Conservation (phyloP, 73 alveolate genomes). For the Urostyla sp. region DNA sequence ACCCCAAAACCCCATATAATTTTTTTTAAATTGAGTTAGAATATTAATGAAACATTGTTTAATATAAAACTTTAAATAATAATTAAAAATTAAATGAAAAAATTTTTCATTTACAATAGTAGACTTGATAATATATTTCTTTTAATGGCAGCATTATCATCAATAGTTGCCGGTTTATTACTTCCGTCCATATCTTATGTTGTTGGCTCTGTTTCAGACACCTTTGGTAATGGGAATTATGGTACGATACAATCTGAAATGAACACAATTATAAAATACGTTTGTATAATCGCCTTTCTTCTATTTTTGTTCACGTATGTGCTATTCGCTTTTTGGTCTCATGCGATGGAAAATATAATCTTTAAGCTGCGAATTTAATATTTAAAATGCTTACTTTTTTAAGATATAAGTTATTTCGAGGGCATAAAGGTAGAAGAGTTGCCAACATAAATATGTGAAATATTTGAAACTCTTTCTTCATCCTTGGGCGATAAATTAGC, state of each 20-base stretch:
- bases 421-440: conserved; percentile 23
- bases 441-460: conserved; percentile 30
- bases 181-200: not conserved
- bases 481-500: conserved; percentile 51
- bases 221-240: not conserved
- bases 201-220: not conserved
- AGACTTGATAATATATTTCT: too few relatives aligned
- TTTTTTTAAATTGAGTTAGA: too few relatives aligned
- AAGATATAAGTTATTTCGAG: conserved; percentile 38
- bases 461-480: not conserved
- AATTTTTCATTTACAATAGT: too few relatives aligned
- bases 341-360: conserved; percentile 5
- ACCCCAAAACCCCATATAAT: too few relatives aligned
- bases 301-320: conserved; percentile 8
- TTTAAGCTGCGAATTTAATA: conserved; percentile 4
- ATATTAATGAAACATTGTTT: too few relatives aligned
- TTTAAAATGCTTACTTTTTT: not conserved
- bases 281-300: too few relatives aligned
- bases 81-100: too few relatives aligned
- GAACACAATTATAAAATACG: too few relatives aligned
- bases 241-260: too few relatives aligned
- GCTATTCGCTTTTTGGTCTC: conserved; percentile 18
- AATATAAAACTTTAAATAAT: too few relatives aligned
- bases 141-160: not conserved
- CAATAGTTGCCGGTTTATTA: not conserved